A percentile compares a stretch with the other conserved stretches of the same genome.
These are phyloP conservation scores for Fusarium hostae DNA, from an alignment of 2,329 filamentous ascomycete genomes.

Conservation along the genomic window DNA sequence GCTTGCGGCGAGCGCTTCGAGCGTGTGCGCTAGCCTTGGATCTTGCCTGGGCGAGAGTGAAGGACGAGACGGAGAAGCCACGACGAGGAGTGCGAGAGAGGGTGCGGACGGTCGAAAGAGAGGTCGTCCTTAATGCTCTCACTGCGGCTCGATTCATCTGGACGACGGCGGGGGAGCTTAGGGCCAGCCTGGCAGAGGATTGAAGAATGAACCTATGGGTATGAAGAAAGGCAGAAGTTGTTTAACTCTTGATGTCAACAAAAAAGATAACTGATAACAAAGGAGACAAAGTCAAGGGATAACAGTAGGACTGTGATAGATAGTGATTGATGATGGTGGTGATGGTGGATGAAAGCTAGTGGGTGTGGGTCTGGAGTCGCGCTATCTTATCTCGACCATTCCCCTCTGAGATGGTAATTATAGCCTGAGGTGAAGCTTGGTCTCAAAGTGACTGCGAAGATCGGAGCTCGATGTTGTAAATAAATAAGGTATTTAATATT, in stretches of 20 bases:
- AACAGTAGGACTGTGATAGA: not conserved
- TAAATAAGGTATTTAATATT: slow-evolving; percentile 1
- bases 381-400: slow-evolving; percentile 35
- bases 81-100: slow-evolving; percentile 61
- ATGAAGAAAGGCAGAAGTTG: not conserved
- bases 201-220: not conserved
- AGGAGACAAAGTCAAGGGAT: slow-evolving; percentile 4
- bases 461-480: slow-evolving; percentile 8
- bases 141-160: slow-evolving; percentile 80
- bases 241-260: not conserved
- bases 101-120: slow-evolving; percentile 70
- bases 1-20: slow-evolving; percentile 50
- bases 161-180: slow-evolving; percentile 30
- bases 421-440: not conserved
- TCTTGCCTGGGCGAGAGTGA: slow-evolving; percentile 68
- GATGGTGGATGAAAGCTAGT: slow-evolving; percentile 6
- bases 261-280: slow-evolving; percentile 10
- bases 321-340: slow-evolving; percentile 1
- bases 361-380: slow-evolving; percentile 11
- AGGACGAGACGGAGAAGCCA: slow-evolving; percentile 58
- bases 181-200: slow-evolving; percentile 17
- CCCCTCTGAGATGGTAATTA: slow-evolving; percentile 23
- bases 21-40: slow-evolving; percentile 59
- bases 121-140: slow-evolving; percentile 74
- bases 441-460: slow-evolving; percentile 9